These are phyloP conservation scores for Diplodia sapinea DNA, from an alignment of 2,329 filamentous ascomycete genomes.

Conservation along the genomic window DNA sequence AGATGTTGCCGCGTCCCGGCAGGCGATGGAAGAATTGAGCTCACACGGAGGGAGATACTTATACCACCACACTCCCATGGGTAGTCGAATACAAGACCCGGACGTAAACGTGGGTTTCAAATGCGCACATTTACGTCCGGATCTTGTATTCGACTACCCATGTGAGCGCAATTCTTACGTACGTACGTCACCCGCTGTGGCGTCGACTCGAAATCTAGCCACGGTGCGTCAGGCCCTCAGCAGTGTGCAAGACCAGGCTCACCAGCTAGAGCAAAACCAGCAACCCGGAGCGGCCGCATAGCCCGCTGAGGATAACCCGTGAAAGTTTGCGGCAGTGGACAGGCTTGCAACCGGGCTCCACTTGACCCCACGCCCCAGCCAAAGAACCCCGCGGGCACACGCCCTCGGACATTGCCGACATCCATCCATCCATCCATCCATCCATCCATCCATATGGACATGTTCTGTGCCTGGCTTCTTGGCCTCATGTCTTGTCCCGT, in stretches of 20 bases:
- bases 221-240: conserved; percentile 1
- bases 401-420: conserved; percentile 21
- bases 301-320: conserved; percentile 13
- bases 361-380: conserved; percentile 1
- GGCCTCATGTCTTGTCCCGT: neutral
- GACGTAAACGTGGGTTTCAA: too few species aligned
- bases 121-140: too few species aligned
- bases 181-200: too few species aligned
- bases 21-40: too few species aligned
- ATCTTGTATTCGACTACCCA: too few species aligned
- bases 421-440: too few species aligned
- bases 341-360: neutral
- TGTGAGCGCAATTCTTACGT: too few species aligned
- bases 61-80: neutral
- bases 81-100: too few species aligned
- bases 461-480: too few species aligned
- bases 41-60: neutral
- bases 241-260: neutral
- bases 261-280: conserved; percentile 22
- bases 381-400: conserved; percentile 17
- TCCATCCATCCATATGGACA: too few species aligned
- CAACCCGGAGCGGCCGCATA: conserved; percentile 23
- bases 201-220: neutral
- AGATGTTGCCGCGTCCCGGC: too few species aligned
- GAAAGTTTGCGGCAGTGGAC: neutral